Evolutionary conservation across 1,284 basidiomycete species (phyloP), one percentile per base, ranked within the genome.

Genomic region (Cryptococcus deneoformans): DNA sequence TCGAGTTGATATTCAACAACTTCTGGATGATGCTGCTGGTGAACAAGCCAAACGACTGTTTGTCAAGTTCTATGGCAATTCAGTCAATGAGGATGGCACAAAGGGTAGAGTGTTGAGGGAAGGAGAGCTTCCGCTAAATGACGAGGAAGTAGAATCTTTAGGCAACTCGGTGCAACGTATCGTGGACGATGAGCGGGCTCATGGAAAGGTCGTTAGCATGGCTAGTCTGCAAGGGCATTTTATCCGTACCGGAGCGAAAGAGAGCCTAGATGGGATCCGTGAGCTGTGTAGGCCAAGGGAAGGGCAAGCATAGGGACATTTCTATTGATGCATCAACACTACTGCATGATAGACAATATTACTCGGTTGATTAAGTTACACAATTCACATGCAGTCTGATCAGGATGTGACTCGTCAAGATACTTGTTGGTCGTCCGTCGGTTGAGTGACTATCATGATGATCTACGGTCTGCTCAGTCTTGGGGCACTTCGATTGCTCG

Each of bases 161-260:
- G 75, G 76, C 16, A 72, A 79, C 53, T 72, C 89, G 50, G 82
- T 85, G 58, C 67, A 77, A 37, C 76, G 84, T 6, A 82, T 91
- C 5, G 70, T 80, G 46, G 79, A 80, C 10, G 82, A 84, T 62
- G 82, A 82, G 71, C 70, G 77, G 50, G 65, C 38, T 6, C 52
- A 74, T 2, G 87, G 86, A 0, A 79, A 80, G 64, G 79, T 83
- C 37, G 82, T 95, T 57, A 95, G 92, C 70, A 98, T 98, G 93
- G 93, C 93, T 34, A 86, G 88, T 39, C 79, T 98, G 57, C 93
- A 98, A 70, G 93, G 93, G 14, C 82, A 90, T 53, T 97, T 97
- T 76, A 98, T 98, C 64, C 82, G 89, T 57, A 85, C 84, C 68
- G 80, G 79, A 39, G 83, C 88, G 34, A 78, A 74, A 65, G 84